Base-by-base conservation (phyloP, 2,329 filamentous ascomycete genomes). In the Diaporthe longicolla region DNA sequence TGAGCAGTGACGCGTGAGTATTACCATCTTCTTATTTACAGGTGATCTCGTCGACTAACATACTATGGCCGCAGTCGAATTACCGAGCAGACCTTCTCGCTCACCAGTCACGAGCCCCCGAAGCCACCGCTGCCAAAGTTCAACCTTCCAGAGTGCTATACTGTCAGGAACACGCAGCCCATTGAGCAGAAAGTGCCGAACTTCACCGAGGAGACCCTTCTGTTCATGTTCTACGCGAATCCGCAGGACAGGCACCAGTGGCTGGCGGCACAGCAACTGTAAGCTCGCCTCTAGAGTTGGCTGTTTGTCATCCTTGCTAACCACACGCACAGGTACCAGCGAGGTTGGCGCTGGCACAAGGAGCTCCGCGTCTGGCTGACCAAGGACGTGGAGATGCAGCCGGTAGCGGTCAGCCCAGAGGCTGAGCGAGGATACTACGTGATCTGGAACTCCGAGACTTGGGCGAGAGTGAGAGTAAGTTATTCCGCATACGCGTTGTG, bases 321-420 rank as follows among this genome's bases (percentile, higher is more conserved):
- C 45, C 15, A 17, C 21, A 11, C 29, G 35, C 70, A 43, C 73
- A 92, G 90, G 57, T 89, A 90, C 78, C 88, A 87, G 74, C 87
- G 91, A 26, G 91, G 91, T 80, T 93, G 91, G 91, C 85, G 91
- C 75, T 93, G 91, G 88, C 91, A 93, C 80, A 92, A 92, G 84
- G 91, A 91, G 80, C 82, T 91, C 32, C 89, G 90, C 77, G 82
- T 92, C 32, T 93, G 91, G 91, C 82, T 93, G 66, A 93, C 91
- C 7, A 93, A 93, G 81, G 91, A 93, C 78, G 90, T 92, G 73
- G 84, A 90, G 77, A 90, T 92, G 89, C 87, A 89, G 58, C 91
- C 91, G 40, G 89, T 91, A 74, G 85, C 88, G 21, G 81, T 93
- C 58, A 89, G 89, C 70, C 86, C 87, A 17, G 88, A 84, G 70